Conservation (phyloP, 352 stramenopile species). For the Thraustochytrium striatum region DNA sequence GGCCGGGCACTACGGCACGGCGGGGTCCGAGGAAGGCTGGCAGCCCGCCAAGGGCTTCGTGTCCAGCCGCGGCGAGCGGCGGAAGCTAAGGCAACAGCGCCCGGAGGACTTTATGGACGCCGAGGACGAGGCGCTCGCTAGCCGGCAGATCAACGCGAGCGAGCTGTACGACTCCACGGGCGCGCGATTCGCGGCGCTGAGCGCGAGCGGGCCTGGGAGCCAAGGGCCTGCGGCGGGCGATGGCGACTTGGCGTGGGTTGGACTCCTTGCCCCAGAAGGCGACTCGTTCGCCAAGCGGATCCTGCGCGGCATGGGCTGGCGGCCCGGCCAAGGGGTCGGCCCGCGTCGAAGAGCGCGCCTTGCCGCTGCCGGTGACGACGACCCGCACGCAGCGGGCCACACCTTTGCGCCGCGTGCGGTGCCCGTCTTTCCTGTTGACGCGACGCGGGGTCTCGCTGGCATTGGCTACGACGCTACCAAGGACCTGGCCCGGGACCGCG, state of each 20-base stretch:
- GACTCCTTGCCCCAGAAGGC: not conserved
- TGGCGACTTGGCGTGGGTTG: not conserved
- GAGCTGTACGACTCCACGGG: not conserved
- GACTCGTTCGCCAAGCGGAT: not conserved
- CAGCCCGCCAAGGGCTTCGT: constrained; percentile 62
- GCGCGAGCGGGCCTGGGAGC: not conserved
- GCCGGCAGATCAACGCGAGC: constrained; percentile 23
- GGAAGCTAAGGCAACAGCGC: constrained; percentile 55
- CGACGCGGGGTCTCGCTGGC: not conserved
- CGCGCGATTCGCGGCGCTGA: not conserved
- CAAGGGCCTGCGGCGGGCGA: not conserved
- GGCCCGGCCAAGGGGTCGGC: not conserved
- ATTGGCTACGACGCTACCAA: not conserved
- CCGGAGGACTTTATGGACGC: constrained; percentile 79
- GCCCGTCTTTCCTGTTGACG: not conserved
- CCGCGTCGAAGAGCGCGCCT: not conserved
- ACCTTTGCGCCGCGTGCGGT: not conserved
- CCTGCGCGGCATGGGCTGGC: not conserved
- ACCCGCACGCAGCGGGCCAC: too few species aligned
- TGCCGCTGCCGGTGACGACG: not conserved
- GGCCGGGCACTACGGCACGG: constrained; percentile 83
- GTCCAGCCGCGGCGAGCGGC: constrained; percentile 60
- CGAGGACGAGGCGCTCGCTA: constrained; percentile 72
- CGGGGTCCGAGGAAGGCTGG: constrained; percentile 80
- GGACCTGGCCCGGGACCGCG: not conserved